A percentile compares a stretch with the other conserved stretches of the same genome.
Conservation (phyloP, 2,329 filamentous ascomycete species). For the Hymenoscyphus fructigenus region DNA sequence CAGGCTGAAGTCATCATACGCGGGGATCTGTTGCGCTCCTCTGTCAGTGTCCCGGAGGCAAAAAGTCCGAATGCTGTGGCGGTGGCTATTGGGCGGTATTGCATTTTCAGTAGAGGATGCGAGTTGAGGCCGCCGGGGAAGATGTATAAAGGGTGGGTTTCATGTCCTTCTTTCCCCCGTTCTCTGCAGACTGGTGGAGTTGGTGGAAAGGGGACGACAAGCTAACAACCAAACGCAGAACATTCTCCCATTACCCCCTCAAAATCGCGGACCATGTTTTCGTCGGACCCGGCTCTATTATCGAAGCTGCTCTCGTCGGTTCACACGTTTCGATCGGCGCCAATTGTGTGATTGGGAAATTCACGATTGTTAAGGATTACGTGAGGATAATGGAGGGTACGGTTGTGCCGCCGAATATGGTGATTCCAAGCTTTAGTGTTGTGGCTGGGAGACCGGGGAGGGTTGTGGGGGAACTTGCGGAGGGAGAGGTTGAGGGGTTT, state of each 20-base stretch:
- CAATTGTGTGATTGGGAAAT: conserved; percentile 75
- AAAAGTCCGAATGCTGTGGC: conserved; percentile 46
- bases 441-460: conserved; percentile 81
- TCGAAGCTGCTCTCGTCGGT: conserved; percentile 81
- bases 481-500: conserved; percentile 65
- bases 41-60: conserved; percentile 40
- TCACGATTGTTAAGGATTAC: conserved; percentile 91
- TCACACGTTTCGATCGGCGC: conserved; percentile 84
- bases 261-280: conserved; percentile 95
- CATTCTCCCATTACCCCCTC: conserved; percentile 80
- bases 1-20: conserved; percentile 93
- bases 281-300: conserved; percentile 70
- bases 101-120: conserved; percentile 77
- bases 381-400: conserved; percentile 83
- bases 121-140: conserved; percentile 81
- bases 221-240: conserved; percentile 36
- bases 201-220: not conserved
- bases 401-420: conserved; percentile 83
- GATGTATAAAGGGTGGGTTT: conserved; percentile 66
- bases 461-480: conserved; percentile 77
- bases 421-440: conserved; percentile 87
- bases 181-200: not conserved
- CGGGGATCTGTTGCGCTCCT: conserved; percentile 74
- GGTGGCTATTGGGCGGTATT: conserved; percentile 88
- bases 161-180: conserved; percentile 26